These are phyloP conservation scores for Canna indica DNA, from an alignment of 176 grass and related monocot genomes.

Conservation along the genomic window DNA sequence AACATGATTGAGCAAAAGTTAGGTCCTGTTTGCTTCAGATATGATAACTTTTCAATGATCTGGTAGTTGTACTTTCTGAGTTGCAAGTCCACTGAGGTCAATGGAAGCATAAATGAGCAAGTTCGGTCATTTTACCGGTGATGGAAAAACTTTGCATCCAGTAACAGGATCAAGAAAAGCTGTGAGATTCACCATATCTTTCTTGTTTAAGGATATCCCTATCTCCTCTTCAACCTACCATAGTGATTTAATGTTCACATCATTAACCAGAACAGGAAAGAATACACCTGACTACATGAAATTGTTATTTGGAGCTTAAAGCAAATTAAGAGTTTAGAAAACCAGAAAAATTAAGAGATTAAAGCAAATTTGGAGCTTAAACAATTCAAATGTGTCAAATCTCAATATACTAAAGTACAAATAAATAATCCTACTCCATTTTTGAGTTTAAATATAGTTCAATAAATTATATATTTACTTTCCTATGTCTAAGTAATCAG, in stretches of 20 bases:
- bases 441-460: not conserved
- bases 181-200: constrained; percentile 84
- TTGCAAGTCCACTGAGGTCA: not conserved
- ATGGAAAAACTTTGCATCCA: constrained; percentile 58
- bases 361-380: not conserved
- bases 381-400: not conserved
- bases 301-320: not conserved
- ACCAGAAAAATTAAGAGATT: not conserved
- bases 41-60: not conserved
- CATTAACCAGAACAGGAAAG: not conserved
- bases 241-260: not conserved
- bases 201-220: constrained; percentile 64
- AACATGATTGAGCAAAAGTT: not conserved
- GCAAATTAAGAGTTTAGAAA: not conserved
- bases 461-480: not conserved
- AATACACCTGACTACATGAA: not conserved
- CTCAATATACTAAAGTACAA: not conserved
- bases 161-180: constrained; percentile 51
- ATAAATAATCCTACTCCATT: not conserved
- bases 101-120: not conserved
- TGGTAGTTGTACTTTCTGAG: not conserved
- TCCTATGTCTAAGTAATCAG: not conserved
- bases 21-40: not conserved
- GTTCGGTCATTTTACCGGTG: constrained; percentile 40
- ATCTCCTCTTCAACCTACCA: constrained; percentile 85